phyloP scores from a whole-genome alignment of 768 basidiomycete genomes.

The Omphalotus guepiniiformis region DNA sequence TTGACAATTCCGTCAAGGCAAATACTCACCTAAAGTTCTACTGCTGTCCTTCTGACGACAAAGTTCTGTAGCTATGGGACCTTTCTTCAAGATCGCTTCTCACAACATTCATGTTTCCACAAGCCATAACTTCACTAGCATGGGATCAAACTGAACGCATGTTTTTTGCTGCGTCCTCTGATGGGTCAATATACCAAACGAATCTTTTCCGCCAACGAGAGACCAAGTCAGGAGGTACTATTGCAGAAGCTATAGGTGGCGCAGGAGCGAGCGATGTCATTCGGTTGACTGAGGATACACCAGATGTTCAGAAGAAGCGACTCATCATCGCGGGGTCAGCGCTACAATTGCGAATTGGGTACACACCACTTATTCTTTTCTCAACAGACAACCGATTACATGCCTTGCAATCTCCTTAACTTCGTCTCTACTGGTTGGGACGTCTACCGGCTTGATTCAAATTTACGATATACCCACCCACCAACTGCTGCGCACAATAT shows the following conservation, averaged over 20 bases:
- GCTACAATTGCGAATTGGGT: slow-evolving; percentile 9
- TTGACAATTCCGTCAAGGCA: slow-evolving; percentile 94
- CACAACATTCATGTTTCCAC: slow-evolving; percentile 85
- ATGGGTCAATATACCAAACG: slow-evolving; percentile 75
- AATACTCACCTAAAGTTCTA: no score
- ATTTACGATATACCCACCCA: slow-evolving; percentile 88
- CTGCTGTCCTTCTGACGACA: no score
- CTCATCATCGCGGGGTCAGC: slow-evolving; percentile 70
- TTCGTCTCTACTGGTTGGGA: slow-evolving; percentile 80
- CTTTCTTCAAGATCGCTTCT: slow-evolving; percentile 68
- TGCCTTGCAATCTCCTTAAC: slow-evolving; percentile 74
- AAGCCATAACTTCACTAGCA: slow-evolving; percentile 62
- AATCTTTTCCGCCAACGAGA: slow-evolving; percentile 69
- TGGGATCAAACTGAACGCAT: slow-evolving; percentile 85
- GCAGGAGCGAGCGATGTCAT: slow-evolving; percentile 68
- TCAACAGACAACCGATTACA: slow-evolving; percentile 64
- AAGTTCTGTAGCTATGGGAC: slow-evolving; percentile 68
- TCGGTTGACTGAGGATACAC: slow-evolving; percentile 54
- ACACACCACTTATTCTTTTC: background rate
- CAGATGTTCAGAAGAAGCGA: slow-evolving; percentile 44
- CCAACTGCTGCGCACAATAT: slow-evolving; percentile 81
- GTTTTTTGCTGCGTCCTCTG: slow-evolving; percentile 80
- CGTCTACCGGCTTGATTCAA: slow-evolving; percentile 64
- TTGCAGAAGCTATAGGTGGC: slow-evolving; percentile 71
- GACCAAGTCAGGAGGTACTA: slow-evolving; percentile 44